These are phyloP conservation scores for Suillus paluster DNA, from an alignment of 768 basidiomycete species.

Conservation along the genomic window DNA sequence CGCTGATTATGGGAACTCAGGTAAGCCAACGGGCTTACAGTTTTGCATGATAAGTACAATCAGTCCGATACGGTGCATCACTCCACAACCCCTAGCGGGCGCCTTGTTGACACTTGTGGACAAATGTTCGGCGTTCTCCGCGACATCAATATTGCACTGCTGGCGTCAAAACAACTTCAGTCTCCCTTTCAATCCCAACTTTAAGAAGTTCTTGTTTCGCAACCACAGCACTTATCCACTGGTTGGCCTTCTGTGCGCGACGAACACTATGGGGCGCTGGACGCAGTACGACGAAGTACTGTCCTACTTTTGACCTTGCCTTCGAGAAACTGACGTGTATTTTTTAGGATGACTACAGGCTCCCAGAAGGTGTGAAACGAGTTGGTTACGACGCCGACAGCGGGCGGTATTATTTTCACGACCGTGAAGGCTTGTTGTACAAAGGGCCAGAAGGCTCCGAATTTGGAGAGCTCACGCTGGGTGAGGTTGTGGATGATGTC, in stretches of 20 bases:
- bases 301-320: not conserved
- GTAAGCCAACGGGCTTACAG: too few relatives aligned
- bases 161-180: not conserved
- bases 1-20: too few relatives aligned
- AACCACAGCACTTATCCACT: constrained; percentile 9
- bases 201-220: constrained; percentile 1
- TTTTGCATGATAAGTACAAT: too few relatives aligned
- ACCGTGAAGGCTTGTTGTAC: constrained; percentile 54
- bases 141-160: not conserved
- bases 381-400: constrained; percentile 80
- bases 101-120: not conserved
- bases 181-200: not conserved
- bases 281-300: constrained; percentile 40
- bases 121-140: constrained; percentile 27
- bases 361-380: constrained; percentile 59
- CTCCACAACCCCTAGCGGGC: not conserved
- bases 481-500: constrained; percentile 28
- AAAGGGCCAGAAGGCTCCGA: constrained; percentile 64
- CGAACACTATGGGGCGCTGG: constrained; percentile 39
- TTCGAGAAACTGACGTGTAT: constrained; percentile 5
- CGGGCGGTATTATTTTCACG: constrained; percentile 66
- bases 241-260: constrained; percentile 24
- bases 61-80: too few relatives aligned
- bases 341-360: constrained; percentile 53
- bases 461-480: constrained; percentile 55